Evolutionary conservation across 805 yeast species (phyloP), one percentile per base, ranked within the genome.

Genomic region (Clavispora vitiphila): DNA sequence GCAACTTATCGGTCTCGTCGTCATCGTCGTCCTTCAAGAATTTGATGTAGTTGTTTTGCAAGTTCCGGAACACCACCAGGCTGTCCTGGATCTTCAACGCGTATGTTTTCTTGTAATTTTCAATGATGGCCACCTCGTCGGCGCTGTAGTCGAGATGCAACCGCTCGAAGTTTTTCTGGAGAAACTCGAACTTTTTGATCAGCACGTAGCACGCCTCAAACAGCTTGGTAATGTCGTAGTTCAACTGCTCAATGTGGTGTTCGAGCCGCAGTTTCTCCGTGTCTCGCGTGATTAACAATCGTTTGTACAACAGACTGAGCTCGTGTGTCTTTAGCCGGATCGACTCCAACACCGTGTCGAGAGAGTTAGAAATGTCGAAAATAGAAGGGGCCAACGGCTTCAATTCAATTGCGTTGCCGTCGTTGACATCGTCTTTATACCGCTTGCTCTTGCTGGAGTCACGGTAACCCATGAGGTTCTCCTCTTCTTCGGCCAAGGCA

Each of bases 31-130:
- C 86, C 50, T 85, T 80, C 43, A 91, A 69, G 50, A 84, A 86
- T 58, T 86, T 84, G 56, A 93, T 81, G 56, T 93, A 93, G 49
- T 84, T 81, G 55, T 91, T 87, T 60, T 93, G 99, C 53, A 93
- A 67, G 56, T 86, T 85, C 39, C 98, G 69, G 64, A 90, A 93
- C 39, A 73, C 76, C 15, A 90, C 77, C 31, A 95, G 83, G 35
- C 78, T 67, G 32, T 79, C 81, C 60, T 93, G 99, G 18, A 93
- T 81, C 58, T 83, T 81, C 35, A 83, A 70, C 2, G 99, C 99
- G 60, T 90, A 80, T 36, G 80, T 81, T 53, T 86, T 86, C 61
- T 86, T 84, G 66, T 87, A 77, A 62, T 91, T 93, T 38, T 80
- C 82, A 42, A 88, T 69, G 71, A 91, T 81, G 38, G 73, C 67